These are phyloP conservation scores for Cryphonectria carpinicola DNA, from an alignment of 2,329 filamentous ascomycete species.

Conservation along the genomic window DNA sequence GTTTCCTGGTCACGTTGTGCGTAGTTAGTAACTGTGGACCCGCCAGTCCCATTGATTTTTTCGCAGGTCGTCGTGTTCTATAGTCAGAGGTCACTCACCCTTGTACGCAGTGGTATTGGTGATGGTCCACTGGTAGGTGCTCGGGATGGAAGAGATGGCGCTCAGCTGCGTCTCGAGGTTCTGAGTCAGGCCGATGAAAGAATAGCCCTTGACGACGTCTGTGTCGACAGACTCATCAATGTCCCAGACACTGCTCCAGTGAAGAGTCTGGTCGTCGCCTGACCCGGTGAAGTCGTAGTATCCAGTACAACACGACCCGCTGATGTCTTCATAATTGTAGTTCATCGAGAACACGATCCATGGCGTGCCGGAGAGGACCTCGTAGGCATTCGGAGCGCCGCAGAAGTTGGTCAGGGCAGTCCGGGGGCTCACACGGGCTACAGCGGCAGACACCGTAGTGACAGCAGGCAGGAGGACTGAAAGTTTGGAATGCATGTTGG, in stretches of 20 bases:
- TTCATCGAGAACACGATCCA: constrained; percentile 52
- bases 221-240: constrained; percentile 41
- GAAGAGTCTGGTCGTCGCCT: constrained; percentile 37
- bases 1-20: constrained; percentile 38
- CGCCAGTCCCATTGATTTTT: not conserved
- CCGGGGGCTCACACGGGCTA: not conserved
- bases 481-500: constrained; percentile 21
- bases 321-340: constrained; percentile 45
- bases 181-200: constrained; percentile 48
- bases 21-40: too few species aligned
- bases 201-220: constrained; percentile 48
- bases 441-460: constrained; percentile 12
- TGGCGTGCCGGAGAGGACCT: constrained; percentile 43
- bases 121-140: constrained; percentile 44
- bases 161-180: constrained; percentile 45
- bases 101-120: constrained; percentile 47
- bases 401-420: constrained; percentile 29
- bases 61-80: not conserved
- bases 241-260: constrained; percentile 44
- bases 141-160: constrained; percentile 44
- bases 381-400: constrained; percentile 34
- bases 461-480: constrained; percentile 14
- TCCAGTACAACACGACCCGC: constrained; percentile 45
- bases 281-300: constrained; percentile 42
- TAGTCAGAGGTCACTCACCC: constrained; percentile 17